Base-by-base conservation (phyloP, 1,284 basidiomycete species). In the Spongispora temasekensis region DNA sequence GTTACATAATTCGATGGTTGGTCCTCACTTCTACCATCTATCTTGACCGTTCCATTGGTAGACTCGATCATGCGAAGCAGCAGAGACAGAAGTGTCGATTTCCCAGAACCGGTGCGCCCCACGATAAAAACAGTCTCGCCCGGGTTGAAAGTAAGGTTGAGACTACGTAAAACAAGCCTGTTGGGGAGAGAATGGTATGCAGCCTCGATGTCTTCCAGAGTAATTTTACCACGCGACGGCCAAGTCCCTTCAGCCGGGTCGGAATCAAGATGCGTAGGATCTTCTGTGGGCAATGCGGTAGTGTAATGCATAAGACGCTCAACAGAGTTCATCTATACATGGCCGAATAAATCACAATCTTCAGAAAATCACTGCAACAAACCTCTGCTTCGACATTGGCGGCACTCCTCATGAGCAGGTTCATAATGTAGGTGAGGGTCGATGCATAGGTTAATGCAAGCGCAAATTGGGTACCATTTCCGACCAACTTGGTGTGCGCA, bases 91-190 rank as follows among this genome's bases (percentile, higher is more conserved):
- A 98, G 82, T 0, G 95, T 98, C n/a, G 89, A 92, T 78, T 99
- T 98, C 42, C 96, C 95, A 2, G 89, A 92, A 3, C 96, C 95
- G 2, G 91, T 94, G 2, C 89, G 87, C 53, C 96, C 97, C 57
- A 98, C 93, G 67, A 98, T 89, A 77, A 95, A 98, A 0, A 96
- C 97, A 23, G 84, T 93, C 75, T 98, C 95, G 40, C 84, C 80
- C 0, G 93, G 85, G 2, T 95, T 91, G 53, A 99, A 84, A 81
- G 85, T 93, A 63, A 94, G 79, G 30, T 80, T 84, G 57, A 93
- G 84, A 68, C 88, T 78, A 31, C 78, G 68, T 27, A 95, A 82
- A 15, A 88, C 88, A 27, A 80, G 81, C 46, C 81, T 73, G 30
- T 81, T 78, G 2, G 89, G 86, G 12, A 94, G 87, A 1, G 94